These are phyloP conservation scores for Xylaria venustula DNA, from an alignment of 495 filamentous ascomycete genomes.

Conservation along the genomic window DNA sequence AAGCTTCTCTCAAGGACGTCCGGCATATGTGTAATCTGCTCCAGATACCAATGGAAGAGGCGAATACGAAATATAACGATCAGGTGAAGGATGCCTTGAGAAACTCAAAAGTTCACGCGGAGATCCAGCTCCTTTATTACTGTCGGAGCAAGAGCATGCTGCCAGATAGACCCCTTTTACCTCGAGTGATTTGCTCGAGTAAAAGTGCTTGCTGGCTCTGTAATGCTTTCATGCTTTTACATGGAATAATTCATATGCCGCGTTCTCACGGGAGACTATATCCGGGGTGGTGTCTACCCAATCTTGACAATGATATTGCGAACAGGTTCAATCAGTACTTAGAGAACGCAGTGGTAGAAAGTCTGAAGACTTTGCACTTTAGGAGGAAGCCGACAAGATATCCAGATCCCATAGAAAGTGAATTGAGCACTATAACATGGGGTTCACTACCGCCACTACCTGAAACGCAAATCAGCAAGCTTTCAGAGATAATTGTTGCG, in stretches of 20 bases:
- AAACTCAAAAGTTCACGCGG: conserved; percentile 46
- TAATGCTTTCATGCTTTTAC: conserved; percentile 40
- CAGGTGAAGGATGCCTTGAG: conserved; percentile 19
- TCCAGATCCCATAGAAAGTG: conserved; percentile 20
- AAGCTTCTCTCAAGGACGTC: conserved; percentile 3
- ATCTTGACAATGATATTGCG: conserved; percentile 8
- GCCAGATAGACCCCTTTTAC: conserved; percentile 17
- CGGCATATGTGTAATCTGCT: conserved; percentile 8
- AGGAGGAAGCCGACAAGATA: conserved; percentile 6
- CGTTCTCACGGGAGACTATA: conserved; percentile 44
- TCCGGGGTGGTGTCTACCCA: conserved; percentile 32
- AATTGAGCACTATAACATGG: conserved; percentile 18
- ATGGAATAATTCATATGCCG: conserved; percentile 41
- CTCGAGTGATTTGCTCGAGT: conserved; percentile 48
- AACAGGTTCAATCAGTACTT: conserved; percentile 20
- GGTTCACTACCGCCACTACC: conserved; percentile 14
- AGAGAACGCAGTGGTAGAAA: neutral
- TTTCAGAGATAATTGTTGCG: neutral
- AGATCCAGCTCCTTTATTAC: conserved; percentile 48
- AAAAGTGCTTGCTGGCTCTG: conserved; percentile 53
- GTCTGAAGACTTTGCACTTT: conserved; percentile 11
- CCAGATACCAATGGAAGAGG: neutral
- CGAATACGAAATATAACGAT: conserved; percentile 15
- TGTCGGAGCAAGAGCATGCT: conserved; percentile 34
- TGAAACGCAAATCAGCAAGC: neutral